These are phyloP conservation scores for Musa balbisiana DNA, from an alignment of 202 grass and related monocot species.

Conservation along the genomic window DNA sequence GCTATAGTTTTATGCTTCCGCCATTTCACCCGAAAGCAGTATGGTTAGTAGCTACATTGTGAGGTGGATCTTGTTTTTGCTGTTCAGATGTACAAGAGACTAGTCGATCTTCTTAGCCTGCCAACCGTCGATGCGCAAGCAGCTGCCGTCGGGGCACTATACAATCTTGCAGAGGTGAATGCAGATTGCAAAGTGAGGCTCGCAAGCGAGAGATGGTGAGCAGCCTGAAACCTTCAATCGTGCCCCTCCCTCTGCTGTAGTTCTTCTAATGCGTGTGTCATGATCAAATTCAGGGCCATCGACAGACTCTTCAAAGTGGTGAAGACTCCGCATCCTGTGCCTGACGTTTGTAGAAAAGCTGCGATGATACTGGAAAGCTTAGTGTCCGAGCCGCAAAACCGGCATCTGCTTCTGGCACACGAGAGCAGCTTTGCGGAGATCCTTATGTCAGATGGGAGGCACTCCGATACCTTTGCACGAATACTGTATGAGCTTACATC, in stretches of 20 bases:
- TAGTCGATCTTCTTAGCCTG: conserved; percentile 86
- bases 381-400: conserved; percentile 83
- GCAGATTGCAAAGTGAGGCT: conserved; percentile 85
- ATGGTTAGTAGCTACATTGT: background rate
- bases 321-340: conserved; percentile 64
- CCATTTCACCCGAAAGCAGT: background rate
- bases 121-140: conserved; percentile 86
- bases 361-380: conserved; percentile 89
- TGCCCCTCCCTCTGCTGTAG: background rate
- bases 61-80: conserved; percentile 8
- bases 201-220: conserved; percentile 87
- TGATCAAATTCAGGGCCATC: conserved; percentile 54
- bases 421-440: conserved; percentile 93
- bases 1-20: background rate
- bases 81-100: conserved; percentile 68
- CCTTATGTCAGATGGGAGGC: conserved; percentile 66
- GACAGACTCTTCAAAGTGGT: conserved; percentile 92
- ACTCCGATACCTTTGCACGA: conserved; percentile 78
- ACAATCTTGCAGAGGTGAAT: conserved; percentile 92
- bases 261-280: background rate
- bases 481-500: conserved; percentile 85
- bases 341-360: conserved; percentile 88
- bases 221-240: background rate
- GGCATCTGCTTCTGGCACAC: conserved; percentile 68
- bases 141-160: conserved; percentile 83